Base-by-base conservation (phyloP, 2,329 filamentous ascomycete species). In the Colletotrichum sp. region DNA sequence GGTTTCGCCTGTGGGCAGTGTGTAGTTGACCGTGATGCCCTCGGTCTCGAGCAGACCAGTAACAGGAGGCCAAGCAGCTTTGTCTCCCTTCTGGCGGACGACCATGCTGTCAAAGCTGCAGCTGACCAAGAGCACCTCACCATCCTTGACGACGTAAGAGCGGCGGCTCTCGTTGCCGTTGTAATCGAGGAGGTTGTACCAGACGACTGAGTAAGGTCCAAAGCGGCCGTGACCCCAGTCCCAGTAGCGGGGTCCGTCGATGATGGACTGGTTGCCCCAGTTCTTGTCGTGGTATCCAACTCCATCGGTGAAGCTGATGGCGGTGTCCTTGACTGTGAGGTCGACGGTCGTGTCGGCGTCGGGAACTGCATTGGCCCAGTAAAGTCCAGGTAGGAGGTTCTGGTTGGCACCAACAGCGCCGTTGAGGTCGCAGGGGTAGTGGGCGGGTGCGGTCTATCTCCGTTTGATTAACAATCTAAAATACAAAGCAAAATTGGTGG, bases 271-370 rank as follows among this genome's bases (percentile, higher is more conserved):
- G 72, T 84, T 80, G 6, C 83, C 83, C 86, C 87, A 88, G 77
- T 88, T 88, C 85, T 87, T 88, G 76, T 88, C 87, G 77, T 88
- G 87, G 77, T 88, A 88, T 3, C 82, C 87, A 2, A 80, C 68
- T 2, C 87, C 86, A 16, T 55, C 52, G 7, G 30, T 28, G 8
- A 58, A 68, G 8, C n/a, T 58, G 18, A 58, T 32, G 8, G 43
- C 18, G 1, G 32, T 61, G 1, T 61, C 58, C 28, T 61, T 61
- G 58, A 61, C 6, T 9, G 16, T 30, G 28, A 61, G 58, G 4
- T 8, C 28, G 9, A 61, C 58, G 28, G 18, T 61, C 0, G 21
- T 52, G 21, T 52, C 38, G 0, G 62, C 62, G n/a, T 66, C 62
- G 5, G 62, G 62, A 0, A 43, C 21, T 26, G 62, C 62, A 26